Percentiles rank a stretch among this genome's conserved stretches.
Conservation (phyloP, 2,329 filamentous ascomycete genomes). For the Aspergillus uvarum region DNA sequence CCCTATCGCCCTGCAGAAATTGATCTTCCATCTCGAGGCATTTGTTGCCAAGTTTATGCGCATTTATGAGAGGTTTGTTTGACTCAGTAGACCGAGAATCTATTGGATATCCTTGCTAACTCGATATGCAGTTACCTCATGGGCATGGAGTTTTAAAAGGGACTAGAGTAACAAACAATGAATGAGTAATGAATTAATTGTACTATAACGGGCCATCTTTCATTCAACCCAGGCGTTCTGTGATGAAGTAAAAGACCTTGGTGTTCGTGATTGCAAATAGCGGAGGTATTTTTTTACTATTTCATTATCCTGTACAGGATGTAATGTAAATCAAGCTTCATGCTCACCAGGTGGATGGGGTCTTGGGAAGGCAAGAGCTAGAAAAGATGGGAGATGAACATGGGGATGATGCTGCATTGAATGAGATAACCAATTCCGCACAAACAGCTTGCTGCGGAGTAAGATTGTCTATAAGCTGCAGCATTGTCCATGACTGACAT, state of each 20-base stretch:
- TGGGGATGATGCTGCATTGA: no score
- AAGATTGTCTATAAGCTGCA: background rate
- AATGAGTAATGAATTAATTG: conserved; percentile 33
- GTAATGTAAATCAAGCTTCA: no score
- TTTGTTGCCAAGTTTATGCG: conserved; percentile 99
- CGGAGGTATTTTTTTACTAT: background rate
- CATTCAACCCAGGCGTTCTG: background rate
- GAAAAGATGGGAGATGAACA: background rate
- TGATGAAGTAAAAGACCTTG: background rate
- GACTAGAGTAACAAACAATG: conserved; percentile 13
- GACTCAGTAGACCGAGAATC: background rate
- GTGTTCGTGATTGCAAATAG: no score
- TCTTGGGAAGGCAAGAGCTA: no score
- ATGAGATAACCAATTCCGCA: background rate
- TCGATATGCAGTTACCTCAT: conserved; percentile 55
- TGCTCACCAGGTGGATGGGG: no score
- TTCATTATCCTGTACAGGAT: background rate
- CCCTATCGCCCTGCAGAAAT: conserved; percentile 57
- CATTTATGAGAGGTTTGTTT: conserved; percentile 77
- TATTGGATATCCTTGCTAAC: conserved; percentile 32
- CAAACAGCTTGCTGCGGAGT: background rate
- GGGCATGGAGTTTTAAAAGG: conserved; percentile 69
- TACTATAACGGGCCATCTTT: conserved; percentile 16
- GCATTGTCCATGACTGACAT: background rate
- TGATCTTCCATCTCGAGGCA: conserved; percentile 96